Percentiles rank a stretch among this genome's conserved stretches.
phyloP scores from a whole-genome alignment of 768 basidiomycete species.

The Podaxis sp. region DNA sequence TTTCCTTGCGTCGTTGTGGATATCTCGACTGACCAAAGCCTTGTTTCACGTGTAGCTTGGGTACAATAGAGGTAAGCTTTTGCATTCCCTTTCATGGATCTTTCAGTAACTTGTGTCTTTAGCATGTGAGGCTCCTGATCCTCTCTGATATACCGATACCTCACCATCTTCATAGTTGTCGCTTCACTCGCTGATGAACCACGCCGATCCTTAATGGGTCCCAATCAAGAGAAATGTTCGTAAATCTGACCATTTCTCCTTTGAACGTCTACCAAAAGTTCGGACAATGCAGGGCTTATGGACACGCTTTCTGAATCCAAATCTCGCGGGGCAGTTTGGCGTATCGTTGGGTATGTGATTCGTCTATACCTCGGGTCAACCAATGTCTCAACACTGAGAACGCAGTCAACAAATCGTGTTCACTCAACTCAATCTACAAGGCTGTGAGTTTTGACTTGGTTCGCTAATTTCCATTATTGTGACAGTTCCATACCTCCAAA shows the following conservation, averaged over 20 bases:
- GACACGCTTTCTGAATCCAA: neutral
- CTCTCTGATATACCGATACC: neutral
- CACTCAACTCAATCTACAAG: neutral
- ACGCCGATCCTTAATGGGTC: neutral
- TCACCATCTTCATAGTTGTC: neutral
- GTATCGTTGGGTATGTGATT: neutral
- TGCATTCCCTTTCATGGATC: neutral
- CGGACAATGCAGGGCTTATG: neutral
- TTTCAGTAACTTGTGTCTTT: neutral
- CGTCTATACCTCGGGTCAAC: neutral
- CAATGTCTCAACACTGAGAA: neutral
- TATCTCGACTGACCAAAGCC: neutral
- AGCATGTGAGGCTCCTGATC: neutral
- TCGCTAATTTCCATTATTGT: neutral
- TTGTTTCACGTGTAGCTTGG: slow-evolving; percentile 30
- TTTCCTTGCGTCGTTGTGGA: neutral
- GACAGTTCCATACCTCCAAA: neutral
- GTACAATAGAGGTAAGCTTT: slow-evolving; percentile 45
- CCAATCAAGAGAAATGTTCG: neutral
- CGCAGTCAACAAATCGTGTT: neutral
- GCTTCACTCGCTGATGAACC: neutral
- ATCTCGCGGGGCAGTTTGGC: neutral
- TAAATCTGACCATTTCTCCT: neutral
- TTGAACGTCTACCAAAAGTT: neutral
- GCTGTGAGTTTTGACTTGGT: neutral